phyloP scores from a whole-genome alignment of 352 stramenopile genomes.

The Pythium insidiosum region DNA sequence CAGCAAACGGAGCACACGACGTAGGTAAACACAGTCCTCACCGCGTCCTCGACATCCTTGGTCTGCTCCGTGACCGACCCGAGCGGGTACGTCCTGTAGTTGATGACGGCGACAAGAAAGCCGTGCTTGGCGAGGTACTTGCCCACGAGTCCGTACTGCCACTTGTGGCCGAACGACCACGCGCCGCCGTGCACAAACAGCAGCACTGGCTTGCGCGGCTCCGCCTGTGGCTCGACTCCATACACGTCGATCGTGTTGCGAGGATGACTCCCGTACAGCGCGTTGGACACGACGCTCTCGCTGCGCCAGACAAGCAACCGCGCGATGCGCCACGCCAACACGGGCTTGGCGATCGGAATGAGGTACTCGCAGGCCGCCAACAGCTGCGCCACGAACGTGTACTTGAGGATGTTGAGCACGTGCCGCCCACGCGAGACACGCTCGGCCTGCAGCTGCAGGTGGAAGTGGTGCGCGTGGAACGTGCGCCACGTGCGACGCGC shows the following conservation, averaged over 20 bases:
- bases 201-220: conserved; percentile 54
- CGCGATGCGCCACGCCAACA: conserved; percentile 31
- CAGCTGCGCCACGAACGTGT: conserved; percentile 39
- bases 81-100: conserved; percentile 88
- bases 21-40: conserved; percentile 13
- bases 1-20: background rate
- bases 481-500: conserved; percentile 15
- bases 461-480: conserved; percentile 14
- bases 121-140: conserved; percentile 40
- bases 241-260: conserved; percentile 62
- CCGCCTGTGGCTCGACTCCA: conserved; percentile 17
- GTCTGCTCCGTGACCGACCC: conserved; percentile 84
- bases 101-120: conserved; percentile 80
- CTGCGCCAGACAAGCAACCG: conserved; percentile 32
- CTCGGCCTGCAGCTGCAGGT: conserved; percentile 13
- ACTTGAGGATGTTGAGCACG: conserved; percentile 18
- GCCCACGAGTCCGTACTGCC: conserved; percentile 65
- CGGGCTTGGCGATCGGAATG: conserved; percentile 43
- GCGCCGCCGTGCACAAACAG: conserved; percentile 89
- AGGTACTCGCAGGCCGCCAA: conserved; percentile 46
- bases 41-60: conserved; percentile 73
- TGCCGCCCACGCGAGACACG: conserved; percentile 1
- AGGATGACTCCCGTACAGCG: conserved; percentile 35
- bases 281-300: conserved; percentile 16
- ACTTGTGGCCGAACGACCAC: conserved; percentile 78